Conservation (phyloP, 2,329 filamentous ascomycete species). For the Xylariales sp. region DNA sequence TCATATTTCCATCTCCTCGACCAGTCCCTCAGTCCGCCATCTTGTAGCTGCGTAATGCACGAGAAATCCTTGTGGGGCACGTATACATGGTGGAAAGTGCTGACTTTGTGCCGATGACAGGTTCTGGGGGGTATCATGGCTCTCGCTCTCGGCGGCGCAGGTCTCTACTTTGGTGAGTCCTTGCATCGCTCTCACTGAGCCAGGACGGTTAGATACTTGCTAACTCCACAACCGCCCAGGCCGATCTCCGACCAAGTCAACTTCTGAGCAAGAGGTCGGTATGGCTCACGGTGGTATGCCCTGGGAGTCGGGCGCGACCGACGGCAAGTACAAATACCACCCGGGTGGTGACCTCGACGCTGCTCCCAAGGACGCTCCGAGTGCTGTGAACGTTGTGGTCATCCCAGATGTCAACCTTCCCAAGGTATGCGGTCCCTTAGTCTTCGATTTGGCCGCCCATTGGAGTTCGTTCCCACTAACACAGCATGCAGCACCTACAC, state of each 20-base stretch:
- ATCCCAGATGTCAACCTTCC: constrained; percentile 90
- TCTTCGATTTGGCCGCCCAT: too few species aligned
- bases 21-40: neutral
- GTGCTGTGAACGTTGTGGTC: constrained; percentile 90
- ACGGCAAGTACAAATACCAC: constrained; percentile 73
- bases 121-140: constrained; percentile 90
- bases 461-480: neutral
- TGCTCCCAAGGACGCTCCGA: constrained; percentile 82
- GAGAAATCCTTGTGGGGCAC: too few species aligned
- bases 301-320: constrained; percentile 69
- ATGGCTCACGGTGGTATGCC: constrained; percentile 79
- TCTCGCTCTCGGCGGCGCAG: constrained; percentile 79
- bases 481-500: constrained; percentile 82
- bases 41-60: neutral
- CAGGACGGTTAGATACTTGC: too few species aligned
- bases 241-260: constrained; percentile 77
- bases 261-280: constrained; percentile 73
- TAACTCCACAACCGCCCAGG: too few species aligned
- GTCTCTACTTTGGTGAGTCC: constrained; percentile 76
- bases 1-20: constrained; percentile 20
- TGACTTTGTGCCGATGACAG: constrained; percentile 40
- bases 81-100: too few species aligned
- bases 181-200: too few species aligned
- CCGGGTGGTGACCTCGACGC: constrained; percentile 76
- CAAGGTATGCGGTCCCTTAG: constrained; percentile 73